Evolutionary conservation across 2,329 filamentous ascomycete genomes (phyloP).

Genomic region (Rachicladosporium sp.): DNA sequence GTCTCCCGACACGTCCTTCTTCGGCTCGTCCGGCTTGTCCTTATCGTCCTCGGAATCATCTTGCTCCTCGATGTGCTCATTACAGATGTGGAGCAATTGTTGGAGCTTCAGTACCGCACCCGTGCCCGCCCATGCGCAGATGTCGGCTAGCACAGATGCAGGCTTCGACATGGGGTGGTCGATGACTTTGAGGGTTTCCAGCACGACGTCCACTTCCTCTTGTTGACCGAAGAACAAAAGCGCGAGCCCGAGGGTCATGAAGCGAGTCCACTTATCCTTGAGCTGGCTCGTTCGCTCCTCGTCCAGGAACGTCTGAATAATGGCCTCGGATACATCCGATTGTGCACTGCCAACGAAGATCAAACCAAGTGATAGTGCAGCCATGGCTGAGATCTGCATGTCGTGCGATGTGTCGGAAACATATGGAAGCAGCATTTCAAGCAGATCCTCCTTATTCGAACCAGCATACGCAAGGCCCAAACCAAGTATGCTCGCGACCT

Average conservation of each 20-base stretch:
- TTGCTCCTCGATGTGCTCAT: conserved; percentile 88
- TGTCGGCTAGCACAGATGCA: conserved; percentile 86
- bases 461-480: conserved; percentile 89
- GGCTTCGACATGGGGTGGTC: conserved; percentile 95
- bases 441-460: conserved; percentile 79
- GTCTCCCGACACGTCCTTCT: conserved; percentile 43
- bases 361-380: conserved; percentile 77
- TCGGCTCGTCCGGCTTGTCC: conserved; percentile 53
- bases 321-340: conserved; percentile 79
- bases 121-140: conserved; percentile 96
- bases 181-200: conserved; percentile 92
- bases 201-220: conserved; percentile 95
- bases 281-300: conserved; percentile 82
- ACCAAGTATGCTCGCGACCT: conserved; percentile 86
- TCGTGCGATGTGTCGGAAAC: conserved; percentile 72
- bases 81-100: conserved; percentile 93
- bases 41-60: conserved; percentile 58
- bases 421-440: conserved; percentile 74
- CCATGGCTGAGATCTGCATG: conserved; percentile 96
- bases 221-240: conserved; percentile 92
- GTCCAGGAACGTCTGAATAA: conserved; percentile 84
- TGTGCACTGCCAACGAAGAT: conserved; percentile 90
- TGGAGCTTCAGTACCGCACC: conserved; percentile 95
- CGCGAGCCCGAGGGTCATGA: conserved; percentile 86
- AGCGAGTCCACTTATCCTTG: conserved; percentile 96